These are phyloP conservation scores for Leishmania arabica DNA, from an alignment of 208 protist genomes.

Conservation along the genomic window DNA sequence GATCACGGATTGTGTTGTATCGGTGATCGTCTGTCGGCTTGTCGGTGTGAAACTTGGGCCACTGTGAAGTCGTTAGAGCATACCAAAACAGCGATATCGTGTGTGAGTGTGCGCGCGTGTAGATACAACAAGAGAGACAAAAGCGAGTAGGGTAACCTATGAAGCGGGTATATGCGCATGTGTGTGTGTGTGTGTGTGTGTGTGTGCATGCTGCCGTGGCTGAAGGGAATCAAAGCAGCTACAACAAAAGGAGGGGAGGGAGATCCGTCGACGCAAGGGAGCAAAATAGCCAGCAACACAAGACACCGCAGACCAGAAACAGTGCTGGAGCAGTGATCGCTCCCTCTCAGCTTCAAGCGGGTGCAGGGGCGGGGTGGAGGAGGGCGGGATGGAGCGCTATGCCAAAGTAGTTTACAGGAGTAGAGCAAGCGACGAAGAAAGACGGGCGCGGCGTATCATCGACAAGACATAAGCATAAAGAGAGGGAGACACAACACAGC, in stretches of 20 bases:
- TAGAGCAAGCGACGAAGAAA: neutral
- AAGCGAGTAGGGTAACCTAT: neutral
- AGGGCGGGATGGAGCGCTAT: neutral
- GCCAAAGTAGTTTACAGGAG: neutral
- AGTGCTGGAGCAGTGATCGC: neutral
- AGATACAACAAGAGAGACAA: neutral
- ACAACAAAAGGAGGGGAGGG: neutral
- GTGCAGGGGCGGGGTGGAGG: neutral
- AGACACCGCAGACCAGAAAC: neutral
- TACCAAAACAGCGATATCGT: neutral
- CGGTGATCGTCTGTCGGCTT: neutral
- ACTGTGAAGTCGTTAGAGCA: neutral
- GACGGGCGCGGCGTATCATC: neutral
- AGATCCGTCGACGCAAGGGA: neutral
- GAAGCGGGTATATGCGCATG: neutral
- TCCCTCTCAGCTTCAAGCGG: neutral
- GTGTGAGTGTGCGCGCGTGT: neutral
- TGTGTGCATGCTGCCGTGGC: neutral
- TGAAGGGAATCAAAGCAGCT: neutral
- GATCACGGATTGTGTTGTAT: neutral
- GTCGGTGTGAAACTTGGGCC: neutral
- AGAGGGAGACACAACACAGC: neutral
- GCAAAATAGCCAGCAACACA: neutral
- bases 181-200: neutral
- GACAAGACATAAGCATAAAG: neutral